phyloP scores from a whole-genome alignment of 2,329 filamentous ascomycete species.

The Fusarium equiseti region DNA sequence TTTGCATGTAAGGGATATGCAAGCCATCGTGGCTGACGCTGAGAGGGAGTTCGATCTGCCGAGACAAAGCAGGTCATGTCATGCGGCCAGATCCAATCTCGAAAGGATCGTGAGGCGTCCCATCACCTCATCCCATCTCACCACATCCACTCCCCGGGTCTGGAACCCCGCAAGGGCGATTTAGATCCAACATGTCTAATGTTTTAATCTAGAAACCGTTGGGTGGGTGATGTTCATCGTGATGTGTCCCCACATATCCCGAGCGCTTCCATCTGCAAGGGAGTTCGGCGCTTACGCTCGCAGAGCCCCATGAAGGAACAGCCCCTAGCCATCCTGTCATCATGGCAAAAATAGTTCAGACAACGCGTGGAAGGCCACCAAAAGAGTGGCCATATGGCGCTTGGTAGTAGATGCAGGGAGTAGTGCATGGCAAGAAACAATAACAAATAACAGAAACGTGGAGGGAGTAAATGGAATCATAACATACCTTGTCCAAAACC shows the following conservation, averaged over 20 bases:
- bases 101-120: slow-evolving; percentile 31
- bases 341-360: slow-evolving; percentile 44
- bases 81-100: slow-evolving; percentile 38
- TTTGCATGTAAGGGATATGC: slow-evolving; percentile 42
- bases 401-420: slow-evolving; percentile 35
- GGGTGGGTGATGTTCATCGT: slow-evolving; percentile 35
- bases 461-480: slow-evolving; percentile 44
- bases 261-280: slow-evolving; percentile 44
- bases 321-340: slow-evolving; percentile 33
- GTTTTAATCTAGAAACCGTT: slow-evolving; percentile 26
- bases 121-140: slow-evolving; percentile 22
- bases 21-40: slow-evolving; percentile 35
- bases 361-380: slow-evolving; percentile 23
- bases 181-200: slow-evolving; percentile 35
- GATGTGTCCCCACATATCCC: slow-evolving; percentile 40
- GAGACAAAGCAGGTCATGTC: slow-evolving; percentile 32
- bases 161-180: slow-evolving; percentile 27
- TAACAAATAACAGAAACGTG: slow-evolving; percentile 34
- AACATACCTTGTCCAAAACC: slow-evolving; percentile 81
- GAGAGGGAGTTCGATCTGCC: slow-evolving; percentile 33
- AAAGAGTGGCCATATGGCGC: slow-evolving; percentile 26
- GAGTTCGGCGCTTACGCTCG: slow-evolving; percentile 44
- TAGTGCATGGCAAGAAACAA: slow-evolving; percentile 29
- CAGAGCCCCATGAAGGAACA: slow-evolving; percentile 37
- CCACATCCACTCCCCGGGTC: slow-evolving; percentile 17